Base-by-base conservation (phyloP, 495 filamentous ascomycete species). In the Symbiotaphrina buchneri region DNA sequence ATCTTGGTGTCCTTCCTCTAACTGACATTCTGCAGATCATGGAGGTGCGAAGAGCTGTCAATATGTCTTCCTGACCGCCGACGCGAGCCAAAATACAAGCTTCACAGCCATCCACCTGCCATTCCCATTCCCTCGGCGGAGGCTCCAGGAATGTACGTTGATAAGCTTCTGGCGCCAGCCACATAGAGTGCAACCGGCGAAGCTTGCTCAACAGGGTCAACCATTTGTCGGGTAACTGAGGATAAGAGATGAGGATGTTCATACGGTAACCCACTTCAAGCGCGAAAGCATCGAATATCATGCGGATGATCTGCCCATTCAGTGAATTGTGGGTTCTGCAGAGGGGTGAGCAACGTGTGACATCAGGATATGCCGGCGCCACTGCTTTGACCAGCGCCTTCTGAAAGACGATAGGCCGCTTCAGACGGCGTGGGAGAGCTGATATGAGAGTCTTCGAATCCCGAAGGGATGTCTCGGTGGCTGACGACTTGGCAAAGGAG, bases 81-180 rank as follows among this genome's bases (percentile, higher is more conserved):
- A 36, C 17, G 15, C 33, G 31, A 11, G 33, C 33, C 1, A 36
- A 30, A 8, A 36, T 36, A 21, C 33, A 36, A 10, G 33, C 33
- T n/a, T 31, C 33, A 21, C 33, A 36, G 5, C 27, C n/a, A 34
- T 36, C 29, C 6, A 5, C 13, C 29, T 36, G 33, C 15, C 20
- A 36, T 6, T 18, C 10, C 33, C 33, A 36, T 34, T 11, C n/a
- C 16, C 6, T 10, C 15, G 5, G 10, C 2, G 30, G 31, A 10
- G 18, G 30, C n/a, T 21, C 10, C 16, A 31, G 31, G 21, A 34
- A 34, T 6, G 19, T 11, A 10, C 7, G 5, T 1, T 11, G 6
- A 15, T 34, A 34, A 11, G n/a, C 21, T 6, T 10, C 5, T 10
- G 21, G 32, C 2, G 32, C 21, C 4, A 29, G 6, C 32, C 32